Conservation (phyloP, 2,329 filamentous ascomycete genomes). For the Venturia nashicola region DNA sequence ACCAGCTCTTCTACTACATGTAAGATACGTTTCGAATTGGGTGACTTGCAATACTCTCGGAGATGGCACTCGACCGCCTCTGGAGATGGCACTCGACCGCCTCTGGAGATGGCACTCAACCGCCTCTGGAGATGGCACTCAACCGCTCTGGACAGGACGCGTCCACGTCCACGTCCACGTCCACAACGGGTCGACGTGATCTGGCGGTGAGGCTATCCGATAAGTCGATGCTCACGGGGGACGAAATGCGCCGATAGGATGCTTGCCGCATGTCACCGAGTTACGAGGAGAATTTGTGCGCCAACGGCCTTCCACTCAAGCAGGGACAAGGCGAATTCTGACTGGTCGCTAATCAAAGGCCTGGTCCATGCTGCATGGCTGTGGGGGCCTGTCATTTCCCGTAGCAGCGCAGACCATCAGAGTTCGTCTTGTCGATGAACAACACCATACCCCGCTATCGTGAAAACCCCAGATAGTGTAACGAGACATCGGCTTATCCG, state of each 20-base stretch:
- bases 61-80: no score
- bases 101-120: no score
- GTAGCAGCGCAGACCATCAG: background rate
- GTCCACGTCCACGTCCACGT: no score
- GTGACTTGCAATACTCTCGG: background rate
- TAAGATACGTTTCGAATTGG: background rate
- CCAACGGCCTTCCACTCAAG: background rate
- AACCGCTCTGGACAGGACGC: background rate
- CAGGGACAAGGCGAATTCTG: background rate
- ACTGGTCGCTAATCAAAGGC: background rate
- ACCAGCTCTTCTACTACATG: background rate
- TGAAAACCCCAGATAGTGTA: background rate
- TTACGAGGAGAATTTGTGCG: slow-evolving; percentile 3
- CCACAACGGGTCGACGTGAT: background rate
- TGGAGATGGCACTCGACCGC: no score
- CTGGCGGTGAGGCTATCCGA: background rate
- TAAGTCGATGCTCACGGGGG: background rate
- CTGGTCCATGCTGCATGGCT: background rate
- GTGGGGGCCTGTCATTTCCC: background rate
- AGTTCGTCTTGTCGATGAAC: background rate
- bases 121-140: no score
- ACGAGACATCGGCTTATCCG: background rate
- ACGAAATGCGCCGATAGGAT: background rate
- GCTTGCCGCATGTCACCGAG: background rate
- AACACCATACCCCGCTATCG: background rate